Base-by-base conservation (phyloP, 2,329 filamentous ascomycete genomes). In the Beauveria rudraprayagi region DNA sequence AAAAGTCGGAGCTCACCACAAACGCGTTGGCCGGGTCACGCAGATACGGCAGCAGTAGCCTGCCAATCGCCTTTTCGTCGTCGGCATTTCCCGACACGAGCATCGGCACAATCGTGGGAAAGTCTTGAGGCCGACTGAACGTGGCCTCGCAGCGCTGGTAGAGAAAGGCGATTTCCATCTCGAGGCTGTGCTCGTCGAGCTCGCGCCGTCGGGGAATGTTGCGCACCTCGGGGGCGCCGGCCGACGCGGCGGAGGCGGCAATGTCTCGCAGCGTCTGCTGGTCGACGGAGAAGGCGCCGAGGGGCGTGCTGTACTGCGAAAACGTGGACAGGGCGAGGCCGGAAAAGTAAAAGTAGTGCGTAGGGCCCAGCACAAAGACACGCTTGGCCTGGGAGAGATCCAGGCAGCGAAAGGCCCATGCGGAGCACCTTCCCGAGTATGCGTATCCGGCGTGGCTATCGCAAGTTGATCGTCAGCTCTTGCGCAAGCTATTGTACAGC, bases 81-180 rank as follows among this genome's bases (percentile, higher is more conserved):
- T 19, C 34, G n/a, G 53, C 26, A 43, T 90, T 92, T 67, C 84
- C 87, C 50, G 94, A 94, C 16, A 99, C 80, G 67, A 99, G 83
- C 58, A 99, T 88, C 0, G 94, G 94, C 0, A 97, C 82, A 4
- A 99, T 81, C 7, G 81, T 83, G 0, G 93, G 91, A 67, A 89
- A 90, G 4, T 81, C 70, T 1, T 81, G 75, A 0, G 75, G 70
- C 0, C 78, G 75, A 0, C 74, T 75, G 64, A 83, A 82, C 0
- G 78, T 79, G 62, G 79, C 76, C 56, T 81, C 69, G 2, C 86
- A 80, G 58, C 90, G 85, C 70, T 92, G 92, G 79, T 92, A 92
- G 65, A 97, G 88, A 70, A 95, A 97, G 0, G 94, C 93, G 9
- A 97, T 80, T 67, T 99, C 94, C 89, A 99, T 96, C 77, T 99